Evolutionary conservation across 768 basidiomycete genomes (phyloP).

Genomic region (Termitomyces titanicus): DNA sequence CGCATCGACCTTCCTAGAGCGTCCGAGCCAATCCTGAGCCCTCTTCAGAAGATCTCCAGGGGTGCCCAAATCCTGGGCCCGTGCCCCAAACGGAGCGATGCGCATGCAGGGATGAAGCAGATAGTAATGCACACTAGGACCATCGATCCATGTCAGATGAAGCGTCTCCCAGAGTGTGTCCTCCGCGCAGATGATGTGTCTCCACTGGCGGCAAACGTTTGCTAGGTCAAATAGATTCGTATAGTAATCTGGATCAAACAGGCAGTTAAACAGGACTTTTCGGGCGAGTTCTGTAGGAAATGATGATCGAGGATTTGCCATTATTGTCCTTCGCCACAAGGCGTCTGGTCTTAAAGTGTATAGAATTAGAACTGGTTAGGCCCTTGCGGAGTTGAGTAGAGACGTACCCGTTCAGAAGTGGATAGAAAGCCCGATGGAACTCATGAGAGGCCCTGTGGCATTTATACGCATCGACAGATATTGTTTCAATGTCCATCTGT

Average conservation of each 20-base stretch:
- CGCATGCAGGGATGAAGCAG: background rate
- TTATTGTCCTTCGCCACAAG: background rate
- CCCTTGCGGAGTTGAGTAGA: background rate
- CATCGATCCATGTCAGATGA: background rate
- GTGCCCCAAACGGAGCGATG: background rate
- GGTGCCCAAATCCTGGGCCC: background rate
- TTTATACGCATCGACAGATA: background rate
- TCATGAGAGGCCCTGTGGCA: background rate
- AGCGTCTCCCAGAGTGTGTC: background rate
- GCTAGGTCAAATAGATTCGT: background rate
- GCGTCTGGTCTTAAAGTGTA: no score
- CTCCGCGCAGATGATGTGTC: background rate
- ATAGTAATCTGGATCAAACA: background rate
- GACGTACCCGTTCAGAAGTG: background rate
- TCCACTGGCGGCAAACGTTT: background rate
- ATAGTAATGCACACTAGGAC: background rate
- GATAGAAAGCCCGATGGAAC: background rate
- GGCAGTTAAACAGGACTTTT: background rate
- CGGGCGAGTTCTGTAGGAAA: background rate
- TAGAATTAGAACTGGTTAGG: background rate
- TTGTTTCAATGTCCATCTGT: background rate
- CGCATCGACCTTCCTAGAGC: background rate
- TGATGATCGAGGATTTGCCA: background rate
- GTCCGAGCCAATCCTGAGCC: background rate
- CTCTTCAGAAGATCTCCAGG: background rate